Base-by-base conservation (phyloP, 768 basidiomycete genomes). In the Omphalotus guepiniiformis region DNA sequence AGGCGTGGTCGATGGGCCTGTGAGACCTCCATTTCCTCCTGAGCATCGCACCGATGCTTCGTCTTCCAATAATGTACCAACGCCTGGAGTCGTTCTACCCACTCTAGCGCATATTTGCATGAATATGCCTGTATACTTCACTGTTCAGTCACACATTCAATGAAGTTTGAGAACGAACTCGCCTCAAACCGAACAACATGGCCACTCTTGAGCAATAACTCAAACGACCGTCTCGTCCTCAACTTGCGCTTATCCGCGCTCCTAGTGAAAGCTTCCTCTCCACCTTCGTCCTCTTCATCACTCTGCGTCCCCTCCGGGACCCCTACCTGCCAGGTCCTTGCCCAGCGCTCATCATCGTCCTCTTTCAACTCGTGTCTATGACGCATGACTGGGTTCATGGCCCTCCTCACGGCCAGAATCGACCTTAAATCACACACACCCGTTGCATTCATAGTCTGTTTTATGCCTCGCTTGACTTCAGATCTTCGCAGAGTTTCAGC, bases 141-240 rank as follows among this genome's bases (percentile, higher is more conserved):
- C 39, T 39, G 27, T 22, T 27, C 37, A 53, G 16, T 28, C 30
- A 42, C 39, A 43, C 38, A 36, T 46, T 37, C 22, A 30, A 29
- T 42, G 26, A 47, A 43, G 42, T 39, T 21, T 25, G 39, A 23
- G 9, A 25, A n/a, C 27, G 44, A n/a, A 54, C 75, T 51, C 54
- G 92, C 93, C 78, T 97, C 92, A 45, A 91, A 89, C 15, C 85
- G 72, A 42, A 91, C 62, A 12, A 85, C 74, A 25, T 73, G 71
- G 2, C 91, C 91, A 8, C 79, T 81, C 18, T 71, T 75, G 46
- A 92, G 70, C 44, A 85, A 65, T 30, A 95, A 66, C 61, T 93
- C 89, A 53, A 97, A 95, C 2, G 80, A 80, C 38, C 90, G 72
- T 52, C 75, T 74, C 66, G 83, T 76, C 49, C 72, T 74, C 49